Conservation (phyloP, 2,329 filamentous ascomycete species). For the Metarhizium robertsii region DNA sequence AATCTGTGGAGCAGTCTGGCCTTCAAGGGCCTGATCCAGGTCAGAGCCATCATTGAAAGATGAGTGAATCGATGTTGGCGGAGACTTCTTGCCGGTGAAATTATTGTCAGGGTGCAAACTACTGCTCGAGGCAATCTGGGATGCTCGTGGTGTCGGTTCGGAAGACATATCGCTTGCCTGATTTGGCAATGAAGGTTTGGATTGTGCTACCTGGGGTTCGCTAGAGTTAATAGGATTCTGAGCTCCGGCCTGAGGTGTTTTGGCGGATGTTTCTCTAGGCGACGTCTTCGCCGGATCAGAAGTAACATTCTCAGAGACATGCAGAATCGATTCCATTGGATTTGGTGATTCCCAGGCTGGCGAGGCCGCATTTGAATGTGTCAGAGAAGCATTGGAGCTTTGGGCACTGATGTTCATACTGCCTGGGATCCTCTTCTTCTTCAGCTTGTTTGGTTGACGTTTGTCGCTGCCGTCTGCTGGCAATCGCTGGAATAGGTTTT, state of each 20-base stretch:
- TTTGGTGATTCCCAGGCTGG: conserved; percentile 36
- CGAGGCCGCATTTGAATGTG: conserved; percentile 33
- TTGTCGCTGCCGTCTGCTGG: conserved; percentile 50
- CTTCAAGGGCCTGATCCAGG: conserved; percentile 57
- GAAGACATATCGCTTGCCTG: conserved; percentile 25
- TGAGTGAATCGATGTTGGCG: conserved; percentile 68
- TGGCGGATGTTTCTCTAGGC: not conserved
- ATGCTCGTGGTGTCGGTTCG: conserved; percentile 36
- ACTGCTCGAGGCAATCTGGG: conserved; percentile 33
- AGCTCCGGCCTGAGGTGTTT: not conserved
- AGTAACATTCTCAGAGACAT: conserved; percentile 2
- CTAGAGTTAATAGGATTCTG: not conserved
- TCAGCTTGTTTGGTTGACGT: conserved; percentile 79
- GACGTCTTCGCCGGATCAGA: not conserved
- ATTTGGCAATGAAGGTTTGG: conserved; percentile 9
- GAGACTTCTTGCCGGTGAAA: conserved; percentile 61
- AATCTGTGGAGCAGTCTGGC: conserved; percentile 28
- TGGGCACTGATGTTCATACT: conserved; percentile 80
- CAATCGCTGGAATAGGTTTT: conserved; percentile 62
- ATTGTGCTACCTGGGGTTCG: conserved; percentile 2
- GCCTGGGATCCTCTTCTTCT: conserved; percentile 72
- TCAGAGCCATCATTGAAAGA: conserved; percentile 76
- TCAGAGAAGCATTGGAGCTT: conserved; percentile 74
- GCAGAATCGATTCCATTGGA: conserved; percentile 30
- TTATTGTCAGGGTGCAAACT: conserved; percentile 35